A percentile compares a stretch with the other conserved stretches of the same genome.
Conservation (phyloP, 2,329 filamentous ascomycete species). For the Sarocladium kiliense region DNA sequence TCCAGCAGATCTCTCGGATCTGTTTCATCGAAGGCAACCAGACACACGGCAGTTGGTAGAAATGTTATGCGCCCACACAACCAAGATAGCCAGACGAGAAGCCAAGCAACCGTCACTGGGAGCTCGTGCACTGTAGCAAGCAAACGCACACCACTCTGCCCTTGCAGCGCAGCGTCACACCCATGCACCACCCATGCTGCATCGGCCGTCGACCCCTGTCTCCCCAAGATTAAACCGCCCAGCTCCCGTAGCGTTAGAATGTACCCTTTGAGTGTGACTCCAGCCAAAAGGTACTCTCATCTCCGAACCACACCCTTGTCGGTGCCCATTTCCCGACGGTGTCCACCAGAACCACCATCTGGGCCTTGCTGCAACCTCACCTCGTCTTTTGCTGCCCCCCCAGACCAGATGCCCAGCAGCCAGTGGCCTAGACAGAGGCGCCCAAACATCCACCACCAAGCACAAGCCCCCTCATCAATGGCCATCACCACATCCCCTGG, state of each 20-base stretch:
- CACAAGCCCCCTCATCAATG: neutral
- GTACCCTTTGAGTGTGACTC: neutral
- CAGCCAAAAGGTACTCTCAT: neutral
- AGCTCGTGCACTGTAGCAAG: neutral
- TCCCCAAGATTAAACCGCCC: constrained; percentile 7
- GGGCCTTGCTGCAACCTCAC: constrained; percentile 8
- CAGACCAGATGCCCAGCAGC: neutral
- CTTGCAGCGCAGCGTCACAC: constrained; percentile 6
- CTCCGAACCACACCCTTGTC: neutral
- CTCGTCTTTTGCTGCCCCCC: neutral
- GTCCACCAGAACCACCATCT: constrained; percentile 2
- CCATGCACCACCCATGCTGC: constrained; percentile 8
- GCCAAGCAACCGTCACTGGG: too few species aligned
- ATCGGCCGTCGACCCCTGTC: constrained; percentile 5
- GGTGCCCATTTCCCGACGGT: constrained; percentile 3
- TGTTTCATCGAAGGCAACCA: constrained; percentile 1
- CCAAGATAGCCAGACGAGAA: neutral
- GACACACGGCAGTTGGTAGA: neutral
- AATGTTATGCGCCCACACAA: constrained; percentile 2
- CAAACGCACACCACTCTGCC: constrained; percentile 2
- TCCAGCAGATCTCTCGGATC: constrained; percentile 8
- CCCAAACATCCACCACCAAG: neutral
- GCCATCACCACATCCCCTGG: neutral
- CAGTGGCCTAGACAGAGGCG: neutral
- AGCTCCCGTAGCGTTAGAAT: neutral